Conservation (phyloP, 1,284 basidiomycete genomes). For the Trametes sp. region DNA sequence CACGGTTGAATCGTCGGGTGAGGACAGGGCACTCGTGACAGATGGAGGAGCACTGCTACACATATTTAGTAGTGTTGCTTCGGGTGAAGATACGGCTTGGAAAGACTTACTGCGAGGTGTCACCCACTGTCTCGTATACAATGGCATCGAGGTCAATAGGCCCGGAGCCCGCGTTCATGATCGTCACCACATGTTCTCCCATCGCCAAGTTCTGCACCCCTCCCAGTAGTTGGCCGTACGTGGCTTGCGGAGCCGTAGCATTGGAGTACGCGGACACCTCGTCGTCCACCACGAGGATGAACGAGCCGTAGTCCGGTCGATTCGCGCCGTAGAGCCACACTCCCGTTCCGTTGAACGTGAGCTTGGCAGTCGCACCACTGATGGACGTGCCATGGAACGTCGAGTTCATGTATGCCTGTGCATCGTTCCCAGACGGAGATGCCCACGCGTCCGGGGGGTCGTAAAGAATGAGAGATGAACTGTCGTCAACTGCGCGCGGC, state of each 20-base stretch:
- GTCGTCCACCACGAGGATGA: slow-evolving; percentile 55
- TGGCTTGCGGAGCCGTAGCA: slow-evolving; percentile 42
- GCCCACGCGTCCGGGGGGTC: slow-evolving; percentile 40
- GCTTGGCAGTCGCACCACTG: slow-evolving; percentile 36
- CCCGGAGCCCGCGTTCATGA: slow-evolving; percentile 52
- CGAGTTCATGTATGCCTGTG: slow-evolving; percentile 31
- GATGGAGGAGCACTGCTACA: neutral
- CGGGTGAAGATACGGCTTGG: neutral
- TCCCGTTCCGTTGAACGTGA: slow-evolving; percentile 55
- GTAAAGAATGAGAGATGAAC: slow-evolving; percentile 42
- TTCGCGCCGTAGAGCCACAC: slow-evolving; percentile 58
- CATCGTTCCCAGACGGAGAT: slow-evolving; percentile 28
- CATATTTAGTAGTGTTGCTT: too few relatives aligned
- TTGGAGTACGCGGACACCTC: slow-evolving; percentile 45
- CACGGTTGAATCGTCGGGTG: neutral
- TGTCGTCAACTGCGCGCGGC: slow-evolving; percentile 41
- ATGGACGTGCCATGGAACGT: slow-evolving; percentile 37
- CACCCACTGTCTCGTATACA: slow-evolving; percentile 51
- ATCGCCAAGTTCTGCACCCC: slow-evolving; percentile 49
- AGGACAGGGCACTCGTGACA: neutral
- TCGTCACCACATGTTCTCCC: slow-evolving; percentile 54
- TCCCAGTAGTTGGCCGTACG: slow-evolving; percentile 51
- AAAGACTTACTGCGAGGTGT: slow-evolving; percentile 46
- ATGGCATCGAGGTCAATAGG: slow-evolving; percentile 59
- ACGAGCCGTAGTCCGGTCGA: slow-evolving; percentile 56